phyloP scores from a whole-genome alignment of 805 yeast genomes.

The Helenozyma rhizophorensis region DNA sequence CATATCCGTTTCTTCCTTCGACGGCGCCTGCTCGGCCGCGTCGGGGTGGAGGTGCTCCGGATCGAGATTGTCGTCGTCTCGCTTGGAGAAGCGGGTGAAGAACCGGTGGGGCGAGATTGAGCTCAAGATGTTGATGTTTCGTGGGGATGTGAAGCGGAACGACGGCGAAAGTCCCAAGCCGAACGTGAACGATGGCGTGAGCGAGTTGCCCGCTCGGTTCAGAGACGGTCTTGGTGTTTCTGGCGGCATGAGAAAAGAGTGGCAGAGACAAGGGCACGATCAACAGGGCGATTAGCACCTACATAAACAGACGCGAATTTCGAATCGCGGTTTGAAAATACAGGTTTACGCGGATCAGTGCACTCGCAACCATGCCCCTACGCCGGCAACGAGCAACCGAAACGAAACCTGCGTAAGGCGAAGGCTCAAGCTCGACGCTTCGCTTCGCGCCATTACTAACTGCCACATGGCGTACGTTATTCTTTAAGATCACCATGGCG shows the following conservation, averaged over 20 bases:
- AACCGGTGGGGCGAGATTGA: constrained; percentile 34
- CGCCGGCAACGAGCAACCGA: too few species aligned
- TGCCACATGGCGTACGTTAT: too few species aligned
- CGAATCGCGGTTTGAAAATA: too few species aligned
- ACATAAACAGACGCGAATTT: constrained; percentile 4
- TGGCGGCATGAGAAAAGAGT: constrained; percentile 7
- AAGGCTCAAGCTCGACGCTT: too few species aligned
- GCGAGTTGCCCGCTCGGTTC: constrained; percentile 2
- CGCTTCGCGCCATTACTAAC: too few species aligned
- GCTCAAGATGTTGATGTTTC: constrained; percentile 19
- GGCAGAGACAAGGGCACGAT: too few species aligned
- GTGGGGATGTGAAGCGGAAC: constrained; percentile 36
- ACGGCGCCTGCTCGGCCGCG: constrained; percentile 12
- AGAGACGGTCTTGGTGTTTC: constrained; percentile 10
- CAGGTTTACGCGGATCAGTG: too few species aligned
- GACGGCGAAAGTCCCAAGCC: constrained; percentile 42
- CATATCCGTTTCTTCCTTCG: constrained; percentile 14
- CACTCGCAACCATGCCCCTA: too few species aligned
- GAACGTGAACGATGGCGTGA: constrained; percentile 34
- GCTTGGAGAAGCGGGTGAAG: constrained; percentile 20
- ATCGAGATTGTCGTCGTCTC: constrained; percentile 13
- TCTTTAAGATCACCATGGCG: too few species aligned
- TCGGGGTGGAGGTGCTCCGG: constrained; percentile 9
- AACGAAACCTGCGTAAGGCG: too few species aligned
- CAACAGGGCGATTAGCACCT: neutral